phyloP scores from a whole-genome alignment of 2,329 filamentous ascomycete genomes.

The Arachnopeziza araneosa region DNA sequence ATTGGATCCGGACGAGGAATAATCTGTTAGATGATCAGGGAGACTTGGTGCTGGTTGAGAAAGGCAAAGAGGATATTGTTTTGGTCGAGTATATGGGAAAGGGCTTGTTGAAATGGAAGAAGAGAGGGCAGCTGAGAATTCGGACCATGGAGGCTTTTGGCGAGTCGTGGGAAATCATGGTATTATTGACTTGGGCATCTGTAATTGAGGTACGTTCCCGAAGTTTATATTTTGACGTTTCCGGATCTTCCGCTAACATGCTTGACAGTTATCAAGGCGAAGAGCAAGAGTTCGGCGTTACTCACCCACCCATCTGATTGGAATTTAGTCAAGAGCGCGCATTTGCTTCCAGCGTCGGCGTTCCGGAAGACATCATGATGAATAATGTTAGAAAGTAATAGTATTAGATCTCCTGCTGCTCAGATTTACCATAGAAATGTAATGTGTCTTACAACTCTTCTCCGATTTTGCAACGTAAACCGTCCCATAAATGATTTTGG shows the following conservation, averaged over 20 bases:
- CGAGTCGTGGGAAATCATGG: slow-evolving; percentile 17
- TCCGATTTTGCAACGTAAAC: background rate
- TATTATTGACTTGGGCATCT: slow-evolving; percentile 21
- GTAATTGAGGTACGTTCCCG: slow-evolving; percentile 18
- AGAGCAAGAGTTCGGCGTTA: slow-evolving; percentile 18
- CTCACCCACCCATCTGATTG: slow-evolving; percentile 21
- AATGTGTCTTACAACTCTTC: background rate
- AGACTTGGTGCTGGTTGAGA: slow-evolving; percentile 21
- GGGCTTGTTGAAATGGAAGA: slow-evolving; percentile 24
- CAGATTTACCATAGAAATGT: background rate
- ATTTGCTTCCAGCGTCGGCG: background rate
- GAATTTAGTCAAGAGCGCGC: slow-evolving; percentile 2
- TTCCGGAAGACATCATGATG: background rate
- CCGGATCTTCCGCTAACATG: background rate
- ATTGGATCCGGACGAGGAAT: slow-evolving; percentile 23
- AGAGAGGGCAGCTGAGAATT: slow-evolving; percentile 19
- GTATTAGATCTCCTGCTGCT: background rate
- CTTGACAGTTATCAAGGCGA: slow-evolving; percentile 15
- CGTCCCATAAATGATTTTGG: too few species aligned
- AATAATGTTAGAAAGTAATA: background rate
- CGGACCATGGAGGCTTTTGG: slow-evolving; percentile 13
- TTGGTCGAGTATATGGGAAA: slow-evolving; percentile 21
- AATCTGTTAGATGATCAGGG: slow-evolving; percentile 23
- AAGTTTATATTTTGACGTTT: background rate
- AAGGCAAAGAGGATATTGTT: slow-evolving; percentile 17